Evolutionary conservation across 2,329 filamentous ascomycete species (phyloP), one percentile per base, ranked within the genome.

Genomic region (Pseudocercospora crystallina): DNA sequence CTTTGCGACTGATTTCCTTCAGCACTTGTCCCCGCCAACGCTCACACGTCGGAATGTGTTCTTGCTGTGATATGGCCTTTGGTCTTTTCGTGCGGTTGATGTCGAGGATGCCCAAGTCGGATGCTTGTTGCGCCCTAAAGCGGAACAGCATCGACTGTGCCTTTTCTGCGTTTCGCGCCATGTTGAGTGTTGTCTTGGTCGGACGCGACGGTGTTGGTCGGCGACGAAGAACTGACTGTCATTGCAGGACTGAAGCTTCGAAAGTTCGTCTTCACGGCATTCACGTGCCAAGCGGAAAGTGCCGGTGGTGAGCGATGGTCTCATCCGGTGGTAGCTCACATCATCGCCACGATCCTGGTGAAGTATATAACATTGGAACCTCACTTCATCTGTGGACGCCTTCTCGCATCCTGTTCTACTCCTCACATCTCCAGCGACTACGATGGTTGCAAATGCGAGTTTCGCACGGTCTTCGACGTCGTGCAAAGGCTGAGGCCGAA

Each of bases 61-160:
- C 85, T 61, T 96, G 85, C 63, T 90, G 84, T 39, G 90, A 95
- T 71, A 97, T 96, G 58, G 86, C 82, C 73, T 92, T 95, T 45
- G 94, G 94, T 2, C 94, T 90, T 9, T 91, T 89, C 8, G 90
- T 87, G 56, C 91, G 89, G 52, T 90, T 88, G 26, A 87, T 87
- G 77, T 97, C 92, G 73, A 99, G 89, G 72, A 97, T 96, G 67
- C 92, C 92, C 41, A 96, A 82, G 75, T 96, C 91, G 59, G 90
- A 90, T 60, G 92, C 92, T 82, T 97, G 94, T 64, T 92, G 89
- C 68, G 95, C 94, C 71, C 94, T 90, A 80, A 99, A 99, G 80
- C 94, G 92, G 78, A 96, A 99, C 73, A 99, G 92, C 92, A 99
- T 99, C 41, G 91, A 96, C 79, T 99, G 94, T 66, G 94, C 92